Conservation (phyloP, 495 filamentous ascomycete genomes). For the Zalerion maritima region DNA sequence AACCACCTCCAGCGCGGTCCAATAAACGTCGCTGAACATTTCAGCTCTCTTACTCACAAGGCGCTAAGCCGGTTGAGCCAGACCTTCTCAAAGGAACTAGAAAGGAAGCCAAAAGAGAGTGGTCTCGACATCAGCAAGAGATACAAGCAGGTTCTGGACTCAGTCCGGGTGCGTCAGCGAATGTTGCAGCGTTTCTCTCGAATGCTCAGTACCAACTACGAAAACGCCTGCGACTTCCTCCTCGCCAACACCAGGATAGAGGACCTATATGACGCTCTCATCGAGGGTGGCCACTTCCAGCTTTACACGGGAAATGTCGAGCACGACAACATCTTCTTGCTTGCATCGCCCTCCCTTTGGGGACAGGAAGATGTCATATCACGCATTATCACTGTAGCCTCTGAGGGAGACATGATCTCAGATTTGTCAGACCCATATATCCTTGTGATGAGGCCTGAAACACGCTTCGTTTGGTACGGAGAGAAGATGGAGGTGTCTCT, state of each 20-base stretch:
- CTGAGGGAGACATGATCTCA: slow-evolving; percentile 60
- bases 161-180: slow-evolving; percentile 84
- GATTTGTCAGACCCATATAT: slow-evolving; percentile 69
- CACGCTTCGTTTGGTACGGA: slow-evolving; percentile 69
- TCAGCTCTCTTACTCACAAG: slow-evolving; percentile 84
- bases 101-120: slow-evolving; percentile 65
- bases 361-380: slow-evolving; percentile 65
- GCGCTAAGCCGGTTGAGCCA: slow-evolving; percentile 72
- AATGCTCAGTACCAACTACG: slow-evolving; percentile 80
- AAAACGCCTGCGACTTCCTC: slow-evolving; percentile 91
- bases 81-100: slow-evolving; percentile 84
- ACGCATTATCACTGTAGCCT: slow-evolving; percentile 74
- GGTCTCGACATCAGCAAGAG: slow-evolving; percentile 85
- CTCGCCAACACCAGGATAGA: slow-evolving; percentile 52
- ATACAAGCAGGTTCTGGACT: slow-evolving; percentile 89
- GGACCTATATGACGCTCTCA: slow-evolving; percentile 66
- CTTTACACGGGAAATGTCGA: slow-evolving; percentile 50
- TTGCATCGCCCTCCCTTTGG: slow-evolving; percentile 68
- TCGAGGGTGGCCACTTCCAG: slow-evolving; percentile 75
- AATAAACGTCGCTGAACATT: slow-evolving; percentile 97
- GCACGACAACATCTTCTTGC: slow-evolving; percentile 62
- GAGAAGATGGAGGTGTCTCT: slow-evolving; percentile 53
- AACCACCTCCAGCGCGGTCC: slow-evolving; percentile 79
- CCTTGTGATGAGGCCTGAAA: slow-evolving; percentile 70
- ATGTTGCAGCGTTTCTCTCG: slow-evolving; percentile 64